Percentiles rank a stretch among this genome's conserved stretches.
phyloP scores from a whole-genome alignment of 805 yeast species.

The Starmera quercuum region DNA sequence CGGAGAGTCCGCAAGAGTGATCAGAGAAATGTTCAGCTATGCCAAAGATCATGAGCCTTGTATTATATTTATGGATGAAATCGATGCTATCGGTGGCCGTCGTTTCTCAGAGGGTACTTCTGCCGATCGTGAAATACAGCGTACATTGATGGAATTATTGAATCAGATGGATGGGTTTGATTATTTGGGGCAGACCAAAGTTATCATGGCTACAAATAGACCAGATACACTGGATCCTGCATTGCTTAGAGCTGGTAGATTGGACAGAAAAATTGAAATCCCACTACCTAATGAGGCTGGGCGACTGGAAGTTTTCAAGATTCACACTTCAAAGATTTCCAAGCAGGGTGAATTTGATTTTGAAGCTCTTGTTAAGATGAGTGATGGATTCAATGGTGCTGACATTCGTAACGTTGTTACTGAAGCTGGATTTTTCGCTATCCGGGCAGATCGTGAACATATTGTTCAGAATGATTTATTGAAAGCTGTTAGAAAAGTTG shows the following conservation, averaged over 20 bases:
- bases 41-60: conserved; percentile 98
- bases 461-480: conserved; percentile 88
- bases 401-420: conserved; percentile 94
- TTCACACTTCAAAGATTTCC: conserved; percentile 77
- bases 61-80: conserved; percentile 96
- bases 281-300: conserved; percentile 96
- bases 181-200: conserved; percentile 91
- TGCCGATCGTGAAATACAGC: conserved; percentile 97
- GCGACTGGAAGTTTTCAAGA: conserved; percentile 86
- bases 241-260: conserved; percentile 91
- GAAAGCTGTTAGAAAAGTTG: conserved; percentile 97
- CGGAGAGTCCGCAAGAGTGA: conserved; percentile 94
- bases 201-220: conserved; percentile 98
- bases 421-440: conserved; percentile 98
- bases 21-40: conserved; percentile 96
- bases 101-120: conserved; percentile 97
- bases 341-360: conserved; percentile 95
- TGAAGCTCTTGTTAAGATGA: conserved; percentile 96
- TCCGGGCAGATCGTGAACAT: conserved; percentile 94
- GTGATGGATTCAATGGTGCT: conserved; percentile 98
- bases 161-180: conserved; percentile 99
- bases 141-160: conserved; percentile 93
- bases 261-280: conserved; percentile 93
- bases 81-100: conserved; percentile 98
- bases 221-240: conserved; percentile 99